Evolutionary conservation across 148 eudicot species (phyloP).

Genomic region (Fagopyrum homotropicum): DNA sequence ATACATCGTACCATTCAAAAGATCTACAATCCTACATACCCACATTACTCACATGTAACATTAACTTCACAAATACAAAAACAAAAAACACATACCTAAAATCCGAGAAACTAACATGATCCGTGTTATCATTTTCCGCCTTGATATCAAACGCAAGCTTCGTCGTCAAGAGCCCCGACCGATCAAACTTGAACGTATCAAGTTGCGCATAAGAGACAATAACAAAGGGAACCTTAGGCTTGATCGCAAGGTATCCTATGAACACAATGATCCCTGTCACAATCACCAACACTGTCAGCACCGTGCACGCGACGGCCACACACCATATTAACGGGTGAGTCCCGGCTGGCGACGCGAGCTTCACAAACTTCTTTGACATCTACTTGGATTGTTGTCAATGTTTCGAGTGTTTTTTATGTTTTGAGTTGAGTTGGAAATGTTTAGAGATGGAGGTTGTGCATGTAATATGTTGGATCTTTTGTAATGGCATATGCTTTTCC

Average conservation of each 20-base stretch:
- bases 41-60: no score
- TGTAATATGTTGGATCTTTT: conserved; percentile 21
- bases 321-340: conserved; percentile 61
- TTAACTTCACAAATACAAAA: no score
- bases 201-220: conserved; percentile 41
- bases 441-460: not conserved
- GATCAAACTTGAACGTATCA: conserved; percentile 33
- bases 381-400: not conserved
- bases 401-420: not conserved
- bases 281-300: conserved; percentile 39
- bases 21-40: not conserved
- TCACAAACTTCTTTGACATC: not conserved
- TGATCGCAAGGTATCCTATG: conserved; percentile 41
- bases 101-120: conserved; percentile 47
- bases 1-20: no score
- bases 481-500: conserved; percentile 65
- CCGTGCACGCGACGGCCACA: conserved; percentile 50
- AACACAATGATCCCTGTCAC: conserved; percentile 50
- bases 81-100: conserved; percentile 17
- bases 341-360: not conserved
- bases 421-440: not conserved
- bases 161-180: conserved; percentile 41
- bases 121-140: conserved; percentile 59
- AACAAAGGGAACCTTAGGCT: conserved; percentile 52
- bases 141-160: conserved; percentile 31